Base-by-base conservation (phyloP, 306 rosid species). In the Parietaria judaica region DNA sequence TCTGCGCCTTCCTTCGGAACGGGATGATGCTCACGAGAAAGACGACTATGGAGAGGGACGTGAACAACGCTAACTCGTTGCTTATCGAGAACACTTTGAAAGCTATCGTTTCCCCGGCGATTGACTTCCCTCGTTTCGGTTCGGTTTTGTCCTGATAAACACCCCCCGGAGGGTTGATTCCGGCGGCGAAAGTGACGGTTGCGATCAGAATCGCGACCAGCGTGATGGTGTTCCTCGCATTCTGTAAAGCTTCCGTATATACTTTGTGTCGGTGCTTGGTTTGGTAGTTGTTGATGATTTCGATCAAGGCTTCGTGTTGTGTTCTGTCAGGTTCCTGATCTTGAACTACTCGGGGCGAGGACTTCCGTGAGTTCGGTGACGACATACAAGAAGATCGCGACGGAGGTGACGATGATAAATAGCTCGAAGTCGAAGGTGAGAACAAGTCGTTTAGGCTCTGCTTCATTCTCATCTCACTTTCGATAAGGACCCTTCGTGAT, bases 111-210 rank as follows among this genome's bases (percentile, higher is more conserved):
- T 44, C 57, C 3, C 86, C 83, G 17, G 63, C 71, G 55, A 56
- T 63, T 53, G 94, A 78, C 54, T 89, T 72, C 43, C 94, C 96
- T 45, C 5, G 56, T 74, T 48, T 69, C 37, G 14, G 14, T 11
- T 49, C 53, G 5, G 5, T n/a, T 4, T 49, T 11, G 0, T 70
- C 80, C 58, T 80, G 80, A 72, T 74, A 31, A 16, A 84, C 78
- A n/a, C 95, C 95, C 13, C 91, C 91, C 0, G 91, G 97, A 4
- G 97, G 97, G 66, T 56, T 81, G 16, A 82, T 74, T 3, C 97
- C 97, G 34, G 95, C 89, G 9, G 97, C 67, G 54, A 86, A 89
- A 56, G 89, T 84, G 12, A 89, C 95, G 0, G 97, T 89, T 1
- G 97, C 89, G 44, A 89, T 89, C 69, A 89, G 65, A 71, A 86